These are phyloP conservation scores for Fusarium equiseti DNA, from an alignment of 2,329 filamentous ascomycete species.

Conservation along the genomic window DNA sequence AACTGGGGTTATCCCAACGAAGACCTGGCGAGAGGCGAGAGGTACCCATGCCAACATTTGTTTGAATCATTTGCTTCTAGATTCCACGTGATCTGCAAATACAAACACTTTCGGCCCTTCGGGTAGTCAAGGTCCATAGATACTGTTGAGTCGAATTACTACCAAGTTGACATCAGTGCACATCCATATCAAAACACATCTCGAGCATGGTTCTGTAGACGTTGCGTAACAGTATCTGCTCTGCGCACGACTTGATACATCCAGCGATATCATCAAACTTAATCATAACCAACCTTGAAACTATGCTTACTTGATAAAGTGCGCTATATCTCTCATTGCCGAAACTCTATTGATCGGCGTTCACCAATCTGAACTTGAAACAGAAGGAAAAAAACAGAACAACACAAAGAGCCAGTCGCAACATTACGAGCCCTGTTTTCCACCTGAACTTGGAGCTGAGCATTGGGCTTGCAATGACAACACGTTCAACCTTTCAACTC, in stretches of 20 bases:
- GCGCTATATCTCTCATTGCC: neutral
- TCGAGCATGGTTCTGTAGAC: neutral
- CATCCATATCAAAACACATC: too few relatives aligned
- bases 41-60: neutral
- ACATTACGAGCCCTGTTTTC: conserved; percentile 9
- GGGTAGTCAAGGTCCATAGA: conserved; percentile 16
- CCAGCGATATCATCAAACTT: neutral
- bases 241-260: neutral
- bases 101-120: conserved; percentile 30
- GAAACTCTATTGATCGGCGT: neutral
- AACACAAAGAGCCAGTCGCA: conserved; percentile 7
- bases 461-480: neutral
- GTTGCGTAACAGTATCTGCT: neutral
- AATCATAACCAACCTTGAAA: conserved; percentile 28
- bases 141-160: neutral
- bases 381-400: neutral
- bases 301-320: conserved; percentile 23
- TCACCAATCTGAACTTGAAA: neutral
- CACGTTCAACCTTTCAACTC: neutral
- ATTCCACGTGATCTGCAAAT: neutral
- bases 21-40: neutral
- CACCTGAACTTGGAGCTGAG: conserved; percentile 42
- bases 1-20: conserved; percentile 7
- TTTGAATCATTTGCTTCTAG: neutral
- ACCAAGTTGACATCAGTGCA: neutral